Evolutionary conservation across 768 basidiomycete genomes (phyloP).

Genomic region (Amyloporia xantha): DNA sequence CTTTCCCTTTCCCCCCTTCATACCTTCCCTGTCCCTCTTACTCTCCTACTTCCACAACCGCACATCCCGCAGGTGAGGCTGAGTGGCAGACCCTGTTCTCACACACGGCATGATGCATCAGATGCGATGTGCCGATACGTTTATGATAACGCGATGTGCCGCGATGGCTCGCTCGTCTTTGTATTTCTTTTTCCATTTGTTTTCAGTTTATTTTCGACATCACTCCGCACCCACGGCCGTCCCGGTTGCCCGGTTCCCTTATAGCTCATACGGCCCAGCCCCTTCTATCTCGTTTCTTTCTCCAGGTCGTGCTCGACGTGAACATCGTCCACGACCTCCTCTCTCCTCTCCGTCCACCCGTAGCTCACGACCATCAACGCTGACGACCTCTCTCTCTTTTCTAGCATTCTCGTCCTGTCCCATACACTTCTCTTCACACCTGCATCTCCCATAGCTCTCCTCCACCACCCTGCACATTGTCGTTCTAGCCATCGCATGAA

Average conservation of each 20-base stretch:
- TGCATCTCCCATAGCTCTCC: conserved; percentile 1
- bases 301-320: conserved; percentile 21
- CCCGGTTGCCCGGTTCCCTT: conserved; percentile 22
- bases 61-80: no score
- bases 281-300: conserved; percentile 16
- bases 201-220: conserved; percentile 2
- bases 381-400: conserved; percentile 17
- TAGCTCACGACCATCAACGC: conserved; percentile 16
- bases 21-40: background rate
- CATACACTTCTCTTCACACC: no score
- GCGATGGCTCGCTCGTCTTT: conserved; percentile 1
- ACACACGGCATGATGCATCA: background rate
- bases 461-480: conserved; percentile 3
- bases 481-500: conserved; percentile 12
- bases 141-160: conserved; percentile 2
- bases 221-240: conserved; percentile 1
- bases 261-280: conserved; percentile 17
- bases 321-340: conserved; percentile 17
- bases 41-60: no score
- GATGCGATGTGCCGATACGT: conserved; percentile 1
- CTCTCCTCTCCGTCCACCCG: conserved; percentile 5
- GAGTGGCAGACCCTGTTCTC: background rate
- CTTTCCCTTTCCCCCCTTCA: no score
- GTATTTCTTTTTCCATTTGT: conserved; percentile 3
- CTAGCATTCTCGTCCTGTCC: conserved; percentile 1